Conservation (phyloP, 2,329 filamentous ascomycete genomes). For the Talaromyces funiculosus region DNA sequence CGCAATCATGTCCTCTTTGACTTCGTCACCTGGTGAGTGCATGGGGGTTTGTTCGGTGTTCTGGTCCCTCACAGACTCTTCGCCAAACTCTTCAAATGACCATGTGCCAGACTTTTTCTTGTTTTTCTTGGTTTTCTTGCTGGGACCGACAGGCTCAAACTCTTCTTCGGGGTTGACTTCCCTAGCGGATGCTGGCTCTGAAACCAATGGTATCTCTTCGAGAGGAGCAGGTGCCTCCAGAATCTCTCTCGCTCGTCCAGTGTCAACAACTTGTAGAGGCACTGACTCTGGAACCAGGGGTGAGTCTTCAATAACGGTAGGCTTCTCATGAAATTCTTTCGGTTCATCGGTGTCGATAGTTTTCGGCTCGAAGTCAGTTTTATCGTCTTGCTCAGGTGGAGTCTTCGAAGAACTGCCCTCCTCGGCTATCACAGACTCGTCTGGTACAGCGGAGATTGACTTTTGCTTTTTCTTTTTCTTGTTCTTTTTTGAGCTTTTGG, state of each 20-base stretch:
- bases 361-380: not conserved
- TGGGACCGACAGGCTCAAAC: not conserved
- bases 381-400: not conserved
- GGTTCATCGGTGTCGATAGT: not conserved
- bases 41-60: not conserved
- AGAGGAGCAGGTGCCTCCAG: not conserved
- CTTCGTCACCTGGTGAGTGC: not conserved
- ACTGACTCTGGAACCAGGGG: not conserved
- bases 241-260: not conserved
- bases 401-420: conserved; percentile 6
- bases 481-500: conserved; percentile 15
- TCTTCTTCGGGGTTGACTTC: not conserved
- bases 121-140: conserved; percentile 8
- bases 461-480: conserved; percentile 19
- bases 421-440: conserved; percentile 4
- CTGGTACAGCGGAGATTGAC: conserved; percentile 3
- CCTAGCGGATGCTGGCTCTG: not conserved
- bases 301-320: not conserved
- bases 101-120: not conserved
- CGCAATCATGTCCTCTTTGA: not conserved
- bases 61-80: not conserved
- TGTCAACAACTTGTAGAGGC: not conserved
- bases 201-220: not conserved
- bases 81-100: not conserved
- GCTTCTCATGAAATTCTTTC: not conserved